Evolutionary conservation across 768 basidiomycete species (phyloP).

Genomic region (Collybiopsis confluens): DNA sequence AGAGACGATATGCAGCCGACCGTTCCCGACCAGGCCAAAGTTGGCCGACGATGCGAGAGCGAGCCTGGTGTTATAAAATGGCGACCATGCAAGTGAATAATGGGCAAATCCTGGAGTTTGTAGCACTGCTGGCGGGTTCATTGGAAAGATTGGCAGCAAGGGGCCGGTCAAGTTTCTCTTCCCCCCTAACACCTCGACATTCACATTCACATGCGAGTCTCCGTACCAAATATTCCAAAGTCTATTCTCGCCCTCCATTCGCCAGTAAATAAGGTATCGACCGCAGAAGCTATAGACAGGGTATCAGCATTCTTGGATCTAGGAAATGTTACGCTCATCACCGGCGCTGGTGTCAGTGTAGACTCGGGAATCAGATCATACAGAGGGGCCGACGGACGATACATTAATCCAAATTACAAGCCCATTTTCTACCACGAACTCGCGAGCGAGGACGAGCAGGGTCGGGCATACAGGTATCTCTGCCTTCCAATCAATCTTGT

Average conservation of each 20-base stretch:
- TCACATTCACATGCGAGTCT: constrained; percentile 65
- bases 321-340: constrained; percentile 73
- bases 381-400: constrained; percentile 78
- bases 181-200: neutral
- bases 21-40: constrained; percentile 94
- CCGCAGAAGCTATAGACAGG: constrained; percentile 52
- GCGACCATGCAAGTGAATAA: constrained; percentile 80
- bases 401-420: constrained; percentile 88
- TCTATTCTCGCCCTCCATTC: constrained; percentile 44
- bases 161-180: constrained; percentile 7
- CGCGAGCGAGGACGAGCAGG: constrained; percentile 64
- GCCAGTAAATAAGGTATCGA: constrained; percentile 32
- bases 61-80: constrained; percentile 70
- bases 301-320: constrained; percentile 60
- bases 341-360: constrained; percentile 92
- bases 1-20: constrained; percentile 71
- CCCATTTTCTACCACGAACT: constrained; percentile 83
- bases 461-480: constrained; percentile 71
- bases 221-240: constrained; percentile 71
- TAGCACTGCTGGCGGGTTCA: constrained; percentile 39
- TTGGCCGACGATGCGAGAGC: constrained; percentile 86
- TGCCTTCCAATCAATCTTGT: too few relatives aligned
- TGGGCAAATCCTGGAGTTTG: constrained; percentile 84
- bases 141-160: constrained; percentile 1
- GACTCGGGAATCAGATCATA: constrained; percentile 97